Conservation (phyloP, 768 basidiomycete species). For the Chiua virens region DNA sequence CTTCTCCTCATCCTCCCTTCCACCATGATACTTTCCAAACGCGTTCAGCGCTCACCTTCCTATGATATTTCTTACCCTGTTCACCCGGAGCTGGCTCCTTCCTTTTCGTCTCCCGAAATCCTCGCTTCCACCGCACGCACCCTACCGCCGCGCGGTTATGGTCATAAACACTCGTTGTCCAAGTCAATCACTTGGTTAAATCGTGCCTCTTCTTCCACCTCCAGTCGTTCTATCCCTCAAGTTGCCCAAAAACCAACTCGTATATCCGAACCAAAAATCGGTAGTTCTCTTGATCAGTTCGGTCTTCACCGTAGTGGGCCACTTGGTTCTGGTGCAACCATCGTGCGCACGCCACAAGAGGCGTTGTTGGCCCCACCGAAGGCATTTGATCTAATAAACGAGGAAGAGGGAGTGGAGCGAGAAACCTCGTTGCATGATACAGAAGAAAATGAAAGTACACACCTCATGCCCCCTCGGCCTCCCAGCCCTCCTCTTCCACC, state of each 20-base stretch:
- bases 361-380: constrained; percentile 47
- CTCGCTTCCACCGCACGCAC: constrained; percentile 31
- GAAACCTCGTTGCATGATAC: constrained; percentile 9
- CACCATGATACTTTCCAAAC: constrained; percentile 24
- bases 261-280: constrained; percentile 44
- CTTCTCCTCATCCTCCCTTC: neutral
- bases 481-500: constrained; percentile 55
- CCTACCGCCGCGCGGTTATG: constrained; percentile 29
- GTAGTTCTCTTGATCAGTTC: constrained; percentile 34
- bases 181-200: constrained; percentile 45
- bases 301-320: constrained; percentile 40
- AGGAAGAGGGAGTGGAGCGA: constrained; percentile 9
- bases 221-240: constrained; percentile 22
- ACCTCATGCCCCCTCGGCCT: constrained; percentile 30
- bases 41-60: constrained; percentile 15
- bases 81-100: constrained; percentile 30
- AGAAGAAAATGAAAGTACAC: constrained; percentile 17
- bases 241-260: constrained; percentile 40
- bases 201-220: constrained; percentile 36
- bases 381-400: constrained; percentile 5
- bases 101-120: constrained; percentile 13
- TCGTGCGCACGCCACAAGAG: constrained; percentile 80
- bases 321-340: constrained; percentile 69
- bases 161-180: constrained; percentile 38
- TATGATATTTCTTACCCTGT: constrained; percentile 10